These are phyloP conservation scores for Polysphondylium violaceum DNA, from an alignment of 78 protist genomes.

Conservation along the genomic window DNA sequence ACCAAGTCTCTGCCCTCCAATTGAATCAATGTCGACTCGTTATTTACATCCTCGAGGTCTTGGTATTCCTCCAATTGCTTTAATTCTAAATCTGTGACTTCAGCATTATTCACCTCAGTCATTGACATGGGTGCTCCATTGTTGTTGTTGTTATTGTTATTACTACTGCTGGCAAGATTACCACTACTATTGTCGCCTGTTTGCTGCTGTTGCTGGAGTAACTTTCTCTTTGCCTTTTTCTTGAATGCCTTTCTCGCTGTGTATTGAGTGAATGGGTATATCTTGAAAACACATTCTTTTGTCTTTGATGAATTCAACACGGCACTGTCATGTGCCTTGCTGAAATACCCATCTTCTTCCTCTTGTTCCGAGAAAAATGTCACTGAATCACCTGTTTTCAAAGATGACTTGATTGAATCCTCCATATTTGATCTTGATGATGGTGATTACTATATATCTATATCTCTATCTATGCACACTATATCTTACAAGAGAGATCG, in stretches of 20 bases:
- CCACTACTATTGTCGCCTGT: neutral
- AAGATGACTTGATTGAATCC: neutral
- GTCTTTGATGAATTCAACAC: conserved; percentile 32
- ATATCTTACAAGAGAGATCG: neutral
- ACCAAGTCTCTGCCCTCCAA: conserved; percentile 72
- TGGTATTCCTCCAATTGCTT: conserved; percentile 75
- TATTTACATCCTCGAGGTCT: conserved; percentile 60
- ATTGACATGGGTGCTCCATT: neutral
- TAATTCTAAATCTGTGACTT: conserved; percentile 25
- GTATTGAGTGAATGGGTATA: conserved; percentile 71
- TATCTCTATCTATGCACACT: neutral
- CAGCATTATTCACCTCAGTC: neutral
- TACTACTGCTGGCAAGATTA: neutral
- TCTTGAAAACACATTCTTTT: conserved; percentile 69
- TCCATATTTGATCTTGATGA: conserved; percentile 1
- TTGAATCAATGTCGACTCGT: conserved; percentile 59
- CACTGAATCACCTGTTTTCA: conserved; percentile 68
- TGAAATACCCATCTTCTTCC: conserved; percentile 66
- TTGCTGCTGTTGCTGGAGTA: conserved; percentile 15
- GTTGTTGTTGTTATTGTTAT: neutral
- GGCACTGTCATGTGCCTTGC: conserved; percentile 39
- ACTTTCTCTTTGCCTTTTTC: conserved; percentile 42
- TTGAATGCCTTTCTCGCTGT: conserved; percentile 74
- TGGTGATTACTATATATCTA: neutral
- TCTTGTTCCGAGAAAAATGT: conserved; percentile 78